Evolutionary conservation across 2,329 filamentous ascomycete species (phyloP).

Genomic region (Penicillium glabrum): DNA sequence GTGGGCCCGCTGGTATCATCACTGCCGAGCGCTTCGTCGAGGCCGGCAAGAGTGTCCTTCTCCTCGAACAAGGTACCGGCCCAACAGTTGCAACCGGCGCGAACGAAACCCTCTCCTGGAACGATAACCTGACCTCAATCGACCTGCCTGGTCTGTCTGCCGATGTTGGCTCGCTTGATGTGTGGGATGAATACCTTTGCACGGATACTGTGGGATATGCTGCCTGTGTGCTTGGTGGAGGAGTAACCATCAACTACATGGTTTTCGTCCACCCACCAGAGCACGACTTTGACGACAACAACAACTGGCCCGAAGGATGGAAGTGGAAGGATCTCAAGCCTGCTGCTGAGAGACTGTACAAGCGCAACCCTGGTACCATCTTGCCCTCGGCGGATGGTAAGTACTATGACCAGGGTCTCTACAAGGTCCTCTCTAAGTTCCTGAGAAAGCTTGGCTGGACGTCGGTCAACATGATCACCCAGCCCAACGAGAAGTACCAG

Average conservation of each 20-base stretch:
- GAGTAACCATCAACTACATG: conserved; percentile 31
- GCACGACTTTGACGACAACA: conserved; percentile 68
- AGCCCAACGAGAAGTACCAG: conserved; percentile 64
- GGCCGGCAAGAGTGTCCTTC: conserved; percentile 24
- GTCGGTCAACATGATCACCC: conserved; percentile 59
- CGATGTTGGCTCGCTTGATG: conserved; percentile 19
- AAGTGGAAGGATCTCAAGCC: conserved; percentile 61
- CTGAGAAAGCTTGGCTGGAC: conserved; percentile 63
- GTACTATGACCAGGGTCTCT: conserved; percentile 67
- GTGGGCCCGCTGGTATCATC: conserved; percentile 25
- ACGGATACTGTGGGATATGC: conserved; percentile 23
- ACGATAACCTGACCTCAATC: conserved; percentile 23
- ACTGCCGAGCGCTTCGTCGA: conserved; percentile 22
- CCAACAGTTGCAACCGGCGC: conserved; percentile 25
- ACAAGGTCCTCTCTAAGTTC: conserved; percentile 61
- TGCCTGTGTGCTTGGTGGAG: conserved; percentile 29
- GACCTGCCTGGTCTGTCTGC: conserved; percentile 29
- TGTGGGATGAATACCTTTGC: conserved; percentile 23
- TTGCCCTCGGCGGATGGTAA: conserved; percentile 65
- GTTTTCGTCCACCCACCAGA: conserved; percentile 49
- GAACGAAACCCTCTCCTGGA: conserved; percentile 24
- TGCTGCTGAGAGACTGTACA: conserved; percentile 63
- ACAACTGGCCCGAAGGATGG: conserved; percentile 72
- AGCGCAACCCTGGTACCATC: conserved; percentile 69
- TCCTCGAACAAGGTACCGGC: conserved; percentile 23